Evolutionary conservation across 75 land plant genomes (phyloP).

Genomic region (Azolla pinnata): DNA sequence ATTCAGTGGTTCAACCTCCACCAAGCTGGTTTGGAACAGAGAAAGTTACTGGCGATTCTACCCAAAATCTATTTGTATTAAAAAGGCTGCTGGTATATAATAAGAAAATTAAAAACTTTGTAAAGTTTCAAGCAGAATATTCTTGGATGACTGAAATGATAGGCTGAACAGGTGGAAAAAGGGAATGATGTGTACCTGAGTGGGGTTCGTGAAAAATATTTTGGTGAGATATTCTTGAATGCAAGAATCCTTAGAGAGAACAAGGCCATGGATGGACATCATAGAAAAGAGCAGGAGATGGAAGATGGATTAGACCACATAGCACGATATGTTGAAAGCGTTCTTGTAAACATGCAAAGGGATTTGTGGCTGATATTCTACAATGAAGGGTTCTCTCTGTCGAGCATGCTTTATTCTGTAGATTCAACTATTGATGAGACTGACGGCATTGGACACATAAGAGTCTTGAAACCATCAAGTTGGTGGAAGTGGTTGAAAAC

Average conservation of each 20-base stretch:
- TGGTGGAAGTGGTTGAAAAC: slow-evolving; percentile 98
- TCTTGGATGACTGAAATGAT: background rate
- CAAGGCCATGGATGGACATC: background rate
- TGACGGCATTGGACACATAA: slow-evolving; percentile 24
- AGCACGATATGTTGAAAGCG: slow-evolving; percentile 81
- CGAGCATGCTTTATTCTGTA: slow-evolving; percentile 67
- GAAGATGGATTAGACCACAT: slow-evolving; percentile 77
- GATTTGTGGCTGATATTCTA: slow-evolving; percentile 89
- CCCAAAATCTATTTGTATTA: slow-evolving; percentile 5
- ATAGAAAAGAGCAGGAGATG: slow-evolving; percentile 6
- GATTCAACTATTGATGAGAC: slow-evolving; percentile 32
- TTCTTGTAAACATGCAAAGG: slow-evolving; percentile 46
- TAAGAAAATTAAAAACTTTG: too few species aligned
- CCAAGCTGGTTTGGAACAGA: slow-evolving; percentile 1
- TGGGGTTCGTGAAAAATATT: slow-evolving; percentile 86
- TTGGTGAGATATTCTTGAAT: slow-evolving; percentile 87
- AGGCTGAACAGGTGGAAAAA: slow-evolving; percentile 58
- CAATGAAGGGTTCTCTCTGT: slow-evolving; percentile 79
- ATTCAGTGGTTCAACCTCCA: background rate
- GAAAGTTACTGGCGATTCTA: background rate
- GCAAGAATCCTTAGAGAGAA: slow-evolving; percentile 15
- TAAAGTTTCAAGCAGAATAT: too few species aligned
- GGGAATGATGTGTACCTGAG: slow-evolving; percentile 60
- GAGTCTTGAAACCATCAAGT: slow-evolving; percentile 62
- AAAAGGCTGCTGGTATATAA: slow-evolving; percentile 6